Conservation (phyloP, 208 protist genomes). For the Angomonas ambiguus region DNA sequence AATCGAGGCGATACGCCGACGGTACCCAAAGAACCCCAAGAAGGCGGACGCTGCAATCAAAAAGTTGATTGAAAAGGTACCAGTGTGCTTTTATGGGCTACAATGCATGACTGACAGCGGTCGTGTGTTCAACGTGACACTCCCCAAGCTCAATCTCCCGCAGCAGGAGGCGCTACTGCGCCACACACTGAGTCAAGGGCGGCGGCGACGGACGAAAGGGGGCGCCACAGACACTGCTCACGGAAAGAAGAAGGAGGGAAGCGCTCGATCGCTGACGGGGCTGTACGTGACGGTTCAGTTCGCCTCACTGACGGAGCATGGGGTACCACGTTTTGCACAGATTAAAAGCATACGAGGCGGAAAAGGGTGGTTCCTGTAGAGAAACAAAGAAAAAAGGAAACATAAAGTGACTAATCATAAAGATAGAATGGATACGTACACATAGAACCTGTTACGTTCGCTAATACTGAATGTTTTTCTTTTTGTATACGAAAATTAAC, state of each 20-base stretch:
- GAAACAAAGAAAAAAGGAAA: not conserved
- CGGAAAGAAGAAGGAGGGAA: not conserved
- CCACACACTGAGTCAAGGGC: constrained; percentile 45
- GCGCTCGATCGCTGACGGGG: constrained; percentile 48
- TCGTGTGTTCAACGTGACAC: constrained; percentile 69
- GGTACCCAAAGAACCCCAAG: not conserved
- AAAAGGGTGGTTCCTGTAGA: constrained; percentile 82
- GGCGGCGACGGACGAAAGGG: not conserved
- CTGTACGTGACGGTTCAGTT: constrained; percentile 86
- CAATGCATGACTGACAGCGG: constrained; percentile 79
- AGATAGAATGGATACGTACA: not conserved
- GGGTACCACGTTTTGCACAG: constrained; percentile 76
- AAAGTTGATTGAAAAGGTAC: constrained; percentile 1
- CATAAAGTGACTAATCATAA: not conserved
- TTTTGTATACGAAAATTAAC: too few relatives aligned
- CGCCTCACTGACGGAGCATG: constrained; percentile 72
- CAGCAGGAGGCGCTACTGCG: constrained; percentile 57
- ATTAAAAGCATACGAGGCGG: constrained; percentile 85
- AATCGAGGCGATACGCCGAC: not conserved
- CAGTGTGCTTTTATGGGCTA: constrained; percentile 72
- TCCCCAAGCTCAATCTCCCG: constrained; percentile 55
- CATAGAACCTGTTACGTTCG: not conserved
- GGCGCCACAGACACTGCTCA: not conserved
- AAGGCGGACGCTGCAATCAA: constrained; percentile 1
- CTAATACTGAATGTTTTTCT: constrained; percentile 2